Base-by-base conservation (phyloP, 1,139 yeast genomes). In the Blastobotrys arbuscula region DNA sequence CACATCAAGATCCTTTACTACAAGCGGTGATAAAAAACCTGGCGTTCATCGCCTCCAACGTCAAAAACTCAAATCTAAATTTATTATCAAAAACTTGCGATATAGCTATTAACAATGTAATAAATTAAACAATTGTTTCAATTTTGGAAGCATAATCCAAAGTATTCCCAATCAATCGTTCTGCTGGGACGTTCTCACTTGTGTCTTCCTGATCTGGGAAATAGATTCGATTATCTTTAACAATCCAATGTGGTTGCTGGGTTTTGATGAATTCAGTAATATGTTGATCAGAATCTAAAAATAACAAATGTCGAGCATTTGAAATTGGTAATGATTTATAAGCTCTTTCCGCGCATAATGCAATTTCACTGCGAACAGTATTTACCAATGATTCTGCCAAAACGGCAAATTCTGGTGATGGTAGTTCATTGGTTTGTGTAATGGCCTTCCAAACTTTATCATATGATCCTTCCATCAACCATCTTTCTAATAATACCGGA, bases 401-500 rank as follows among this genome's bases (percentile, higher is more conserved):
- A 30, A 70, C 59, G 31, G 70, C 69, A 53, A 69, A 72, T 55
- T 72, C 76, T 18, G 71, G 72, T 16, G 74, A 67, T 16, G 81
- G 81, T 47, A 76, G 75, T 61, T 78, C 67, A 42, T 68, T 57
- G 46, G 62, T 53, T 52, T 69, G 69, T 5, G 74, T 73, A 70
- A 83, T 78, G 49, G 87, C 77, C 59, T 82, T 83, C 86, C 95
- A 86, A 48, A 92, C 92, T 69, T 87, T 87, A 66, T 88, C 94
- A 67, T 90, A 92, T 56, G 92, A 85, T 42, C 98, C 98, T 67
- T 92, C 98, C 86, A 92, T 89, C 57, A 92, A 78, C 82, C 95
- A 87, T 58, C 88, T 84, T 66, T 92, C 98, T 58, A 92, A 79
- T 58, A 82, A 80, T 51, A 92, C 82, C 24, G 98, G 97, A 66